Percentiles rank a stretch among this genome's conserved stretches.
phyloP scores from a whole-genome alignment of 1,139 yeast species.

The Geotrichum aggregatum region DNA sequence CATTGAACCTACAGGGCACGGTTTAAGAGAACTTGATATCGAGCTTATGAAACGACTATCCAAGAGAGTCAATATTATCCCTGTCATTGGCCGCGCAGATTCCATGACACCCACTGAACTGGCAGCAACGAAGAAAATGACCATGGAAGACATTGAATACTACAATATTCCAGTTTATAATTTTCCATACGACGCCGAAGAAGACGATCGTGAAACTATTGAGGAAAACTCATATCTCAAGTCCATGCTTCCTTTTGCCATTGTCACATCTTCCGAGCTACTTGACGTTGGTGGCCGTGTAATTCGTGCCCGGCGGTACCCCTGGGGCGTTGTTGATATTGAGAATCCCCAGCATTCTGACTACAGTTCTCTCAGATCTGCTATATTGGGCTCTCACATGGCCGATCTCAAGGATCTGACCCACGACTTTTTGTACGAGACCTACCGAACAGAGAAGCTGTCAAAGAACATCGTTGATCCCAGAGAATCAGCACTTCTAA shows the following conservation, averaged over 20 bases:
- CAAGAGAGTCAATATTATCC: slow-evolving; percentile 75
- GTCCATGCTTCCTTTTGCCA: slow-evolving; percentile 75
- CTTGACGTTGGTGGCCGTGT: slow-evolving; percentile 59
- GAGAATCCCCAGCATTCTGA: slow-evolving; percentile 79
- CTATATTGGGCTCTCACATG: slow-evolving; percentile 77
- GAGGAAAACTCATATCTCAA: slow-evolving; percentile 75
- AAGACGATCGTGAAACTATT: slow-evolving; percentile 61
- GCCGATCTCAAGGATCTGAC: slow-evolving; percentile 88
- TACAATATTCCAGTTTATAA: slow-evolving; percentile 78
- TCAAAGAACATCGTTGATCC: slow-evolving; percentile 38
- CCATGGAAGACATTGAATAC: slow-evolving; percentile 68
- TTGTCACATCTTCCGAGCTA: slow-evolving; percentile 66
- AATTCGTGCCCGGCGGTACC: slow-evolving; percentile 76
- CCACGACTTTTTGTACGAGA: slow-evolving; percentile 85
- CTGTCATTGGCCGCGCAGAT: slow-evolving; percentile 81
- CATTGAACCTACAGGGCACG: slow-evolving; percentile 70
- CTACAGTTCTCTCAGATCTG: slow-evolving; percentile 69
- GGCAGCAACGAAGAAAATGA: slow-evolving; percentile 57
- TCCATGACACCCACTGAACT: slow-evolving; percentile 74
- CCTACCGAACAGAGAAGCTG: slow-evolving; percentile 83
- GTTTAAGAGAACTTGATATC: slow-evolving; percentile 64
- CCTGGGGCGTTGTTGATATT: slow-evolving; percentile 88
- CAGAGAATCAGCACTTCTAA: slow-evolving; percentile 31
- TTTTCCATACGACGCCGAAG: slow-evolving; percentile 67
- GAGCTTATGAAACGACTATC: slow-evolving; percentile 72